Conservation (phyloP, 176 grass and related monocot species). For the Oropetium thomaeum region DNA sequence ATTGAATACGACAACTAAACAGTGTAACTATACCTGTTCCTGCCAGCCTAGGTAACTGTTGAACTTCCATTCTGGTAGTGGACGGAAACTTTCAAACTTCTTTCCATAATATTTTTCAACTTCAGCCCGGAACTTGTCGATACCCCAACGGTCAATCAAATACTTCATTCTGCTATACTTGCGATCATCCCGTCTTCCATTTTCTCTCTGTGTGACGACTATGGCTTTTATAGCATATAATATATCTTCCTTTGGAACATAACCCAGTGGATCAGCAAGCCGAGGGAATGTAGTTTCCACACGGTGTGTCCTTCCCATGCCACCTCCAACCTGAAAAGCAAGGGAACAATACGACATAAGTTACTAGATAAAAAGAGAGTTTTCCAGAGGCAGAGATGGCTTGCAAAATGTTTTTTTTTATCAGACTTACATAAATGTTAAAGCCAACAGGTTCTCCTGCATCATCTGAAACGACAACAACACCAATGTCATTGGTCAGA, state of each 20-base stretch:
- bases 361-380: not conserved
- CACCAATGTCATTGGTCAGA: constrained; percentile 92
- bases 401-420: constrained; percentile 19
- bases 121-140: constrained; percentile 80
- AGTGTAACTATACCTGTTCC: constrained; percentile 62
- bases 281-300: constrained; percentile 90
- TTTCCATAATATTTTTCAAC: constrained; percentile 96
- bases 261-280: constrained; percentile 79
- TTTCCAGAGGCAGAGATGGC: not conserved
- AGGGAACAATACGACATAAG: constrained; percentile 13
- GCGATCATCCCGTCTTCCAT: constrained; percentile 94
- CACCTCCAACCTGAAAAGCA: constrained; percentile 85
- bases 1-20: not conserved
- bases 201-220: constrained; percentile 94
- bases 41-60: constrained; percentile 97
- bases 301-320: constrained; percentile 95
- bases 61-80: constrained; percentile 86
- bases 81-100: constrained; percentile 69
- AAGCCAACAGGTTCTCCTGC: constrained; percentile 87
- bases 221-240: constrained; percentile 95
- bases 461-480: constrained; percentile 87
- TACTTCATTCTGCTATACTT: constrained; percentile 98
- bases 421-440: constrained; percentile 80
- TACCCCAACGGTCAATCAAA: constrained; percentile 86
- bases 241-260: constrained; percentile 98